phyloP scores from a whole-genome alignment of 345 rosid species.

The Toxicodendron radicans region DNA sequence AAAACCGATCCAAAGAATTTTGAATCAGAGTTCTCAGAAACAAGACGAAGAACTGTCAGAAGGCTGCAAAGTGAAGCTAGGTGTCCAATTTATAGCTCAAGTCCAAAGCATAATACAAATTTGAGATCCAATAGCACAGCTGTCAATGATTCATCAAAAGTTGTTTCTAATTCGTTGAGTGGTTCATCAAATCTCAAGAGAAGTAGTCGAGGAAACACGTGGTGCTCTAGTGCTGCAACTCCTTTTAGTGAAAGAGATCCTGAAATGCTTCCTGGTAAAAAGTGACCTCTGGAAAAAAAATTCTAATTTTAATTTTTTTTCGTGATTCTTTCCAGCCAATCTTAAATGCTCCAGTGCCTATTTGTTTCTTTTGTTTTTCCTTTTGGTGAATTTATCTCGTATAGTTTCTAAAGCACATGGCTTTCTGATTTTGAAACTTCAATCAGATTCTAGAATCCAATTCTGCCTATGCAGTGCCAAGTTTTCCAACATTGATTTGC shows the following conservation, averaged over 20 bases:
- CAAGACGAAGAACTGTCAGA: slow-evolving; percentile 40
- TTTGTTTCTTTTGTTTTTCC: background rate
- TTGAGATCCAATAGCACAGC: slow-evolving; percentile 14
- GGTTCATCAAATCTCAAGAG: slow-evolving; percentile 28
- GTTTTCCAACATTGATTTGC: slow-evolving; percentile 6
- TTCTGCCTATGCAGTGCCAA: background rate
- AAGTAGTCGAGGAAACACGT: slow-evolving; percentile 11
- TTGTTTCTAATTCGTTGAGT: slow-evolving; percentile 11
- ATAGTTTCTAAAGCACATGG: background rate
- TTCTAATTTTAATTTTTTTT: slow-evolving; percentile 9
- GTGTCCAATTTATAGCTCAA: slow-evolving; percentile 24
- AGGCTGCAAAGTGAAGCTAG: slow-evolving; percentile 30
- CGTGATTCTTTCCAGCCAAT: background rate
- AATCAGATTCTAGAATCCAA: background rate
- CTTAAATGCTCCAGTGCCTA: background rate
- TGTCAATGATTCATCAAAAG: slow-evolving; percentile 22
- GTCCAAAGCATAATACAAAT: slow-evolving; percentile 26
- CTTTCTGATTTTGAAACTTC: background rate
- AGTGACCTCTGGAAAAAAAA: background rate
- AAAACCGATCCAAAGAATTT: slow-evolving; percentile 50
- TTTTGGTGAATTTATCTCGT: background rate
- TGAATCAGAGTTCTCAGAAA: slow-evolving; percentile 39
- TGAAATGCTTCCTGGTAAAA: slow-evolving; percentile 36
- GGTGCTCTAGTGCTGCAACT: slow-evolving; percentile 12
- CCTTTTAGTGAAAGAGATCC: slow-evolving; percentile 22